Evolutionary conservation across 306 rosid genomes (phyloP), one percentile per base, ranked within the genome.

Genomic region (Trifolium subterraneum): DNA sequence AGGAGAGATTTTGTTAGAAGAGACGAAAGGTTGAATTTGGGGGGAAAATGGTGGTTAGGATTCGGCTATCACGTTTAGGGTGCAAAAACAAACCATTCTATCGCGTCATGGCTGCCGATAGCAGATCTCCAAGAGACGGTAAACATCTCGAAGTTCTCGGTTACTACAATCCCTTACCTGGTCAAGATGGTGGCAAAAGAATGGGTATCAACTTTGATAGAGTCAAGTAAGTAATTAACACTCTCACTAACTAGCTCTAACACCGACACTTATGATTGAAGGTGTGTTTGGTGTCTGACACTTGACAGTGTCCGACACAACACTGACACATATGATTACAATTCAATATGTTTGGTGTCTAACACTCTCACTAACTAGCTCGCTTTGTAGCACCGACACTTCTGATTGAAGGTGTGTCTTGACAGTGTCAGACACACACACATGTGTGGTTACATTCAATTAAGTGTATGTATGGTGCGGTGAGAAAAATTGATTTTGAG

Each of bases 131-230:
- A 0, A 84, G 99, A 73, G 97, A 92, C 55, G 97, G 97, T 70
- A 90, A 90, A 48, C 99, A 94, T 70, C 97, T 94, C 42, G 98
- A 94, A 72, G 88, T 88, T 71, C 82, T 92, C 4, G 98, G 97
- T 14, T 92, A 90, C 85, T 94, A 91, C 81, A 90, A 94, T 78
- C 97, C 98, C 20, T 81, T 94, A 31, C 95, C 99, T 80, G 93
- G 88, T 59, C 92, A 92, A 80, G 97, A 94, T 81, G 91, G 88
- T 64, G 99, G 84, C 41, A 92, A 94, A 72, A 75, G 96, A 87
- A 92, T 94, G 92, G 99, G 96, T 77, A 78, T 94, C 70, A 94
- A 90, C 69, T 94, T 92, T 74, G 95, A 92, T 4, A 85, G 99
- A 72, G 93, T 92, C 22, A 92, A 94, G 99, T 90, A 80, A 89